A percentile compares a stretch with the other conserved stretches of the same genome.
These are phyloP conservation scores for Apiospora marii DNA, from an alignment of 2,329 filamentous ascomycete genomes.

Conservation along the genomic window DNA sequence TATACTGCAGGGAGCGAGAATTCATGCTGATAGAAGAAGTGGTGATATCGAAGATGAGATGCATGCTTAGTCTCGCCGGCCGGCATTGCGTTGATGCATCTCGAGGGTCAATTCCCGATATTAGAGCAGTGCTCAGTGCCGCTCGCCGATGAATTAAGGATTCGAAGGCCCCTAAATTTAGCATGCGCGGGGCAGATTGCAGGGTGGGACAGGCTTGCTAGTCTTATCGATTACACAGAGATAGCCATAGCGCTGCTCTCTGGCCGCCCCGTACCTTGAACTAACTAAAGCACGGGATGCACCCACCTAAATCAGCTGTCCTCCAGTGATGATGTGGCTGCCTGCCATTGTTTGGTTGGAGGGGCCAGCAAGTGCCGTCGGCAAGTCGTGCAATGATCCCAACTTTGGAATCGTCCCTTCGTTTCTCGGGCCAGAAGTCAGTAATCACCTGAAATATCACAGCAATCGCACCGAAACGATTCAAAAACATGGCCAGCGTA, in stretches of 20 bases:
- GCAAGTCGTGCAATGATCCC: background rate
- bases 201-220: background rate
- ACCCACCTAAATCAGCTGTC: background rate
- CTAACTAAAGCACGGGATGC: background rate
- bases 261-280: background rate
- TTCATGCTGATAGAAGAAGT: background rate
- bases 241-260: background rate
- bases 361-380: background rate
- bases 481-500: conserved; percentile 2
- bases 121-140: background rate
- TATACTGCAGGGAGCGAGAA: background rate
- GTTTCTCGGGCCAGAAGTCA: background rate
- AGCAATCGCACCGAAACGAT: background rate
- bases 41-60: background rate
- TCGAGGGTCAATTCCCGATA: background rate
- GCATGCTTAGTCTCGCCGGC: background rate
- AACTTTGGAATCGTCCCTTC: background rate
- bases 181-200: background rate
- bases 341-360: background rate
- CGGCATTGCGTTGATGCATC: background rate
- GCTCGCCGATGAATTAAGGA: background rate
- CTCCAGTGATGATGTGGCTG: conserved; percentile 19
- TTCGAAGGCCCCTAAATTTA: background rate
- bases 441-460: background rate
- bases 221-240: conserved; percentile 1